Base-by-base conservation (phyloP, 148 eudicot species). In the Silene latifolia region DNA sequence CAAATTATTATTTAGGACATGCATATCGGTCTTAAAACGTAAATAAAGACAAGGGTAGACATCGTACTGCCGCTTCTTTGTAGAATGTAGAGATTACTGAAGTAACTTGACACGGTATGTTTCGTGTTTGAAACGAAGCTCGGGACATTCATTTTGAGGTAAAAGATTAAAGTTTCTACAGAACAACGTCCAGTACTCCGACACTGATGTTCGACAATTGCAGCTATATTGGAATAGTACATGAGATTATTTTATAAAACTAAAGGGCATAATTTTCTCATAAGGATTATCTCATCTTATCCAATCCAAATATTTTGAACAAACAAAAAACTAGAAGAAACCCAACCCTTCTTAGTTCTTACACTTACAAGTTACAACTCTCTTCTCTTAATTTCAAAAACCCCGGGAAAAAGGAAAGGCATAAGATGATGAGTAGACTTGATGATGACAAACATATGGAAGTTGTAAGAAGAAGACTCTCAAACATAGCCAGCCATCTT, bases 401-500 rank as follows among this genome's bases (percentile, higher is more conserved):
- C 51, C 70, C 47, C 47, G 60, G 29, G 62, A 42, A 67, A 44
- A 54, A 48, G 29, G 3, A 27, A 12, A 51, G 18, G 14, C 4
- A 11, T 51, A 51, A 14, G 8, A 44, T 17, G 56, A 88, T 85
- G 89, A 82, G 84, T 19, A 78, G 79, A 60, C 68, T 80, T 56
- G 44, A 77, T 56, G 44, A 77, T 20, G 78, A 78, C 0, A 77
- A 29, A 54, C 82, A 87, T 44, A 23, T 84, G 69, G 76, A 79
- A 67, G 69, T 71, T 5, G 78, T 71, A 35, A 80, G 54, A 29
- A 81, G 93, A 51, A 74, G 97, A 70, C 59, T 91, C 48, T 79
- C 88, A 48, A 77, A 88, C 29, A 77, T 91, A 1, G 62, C 87
- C 7, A 82, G 79, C 72, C 97, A 91, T 81, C 80, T 91, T 3